Base-by-base conservation (phyloP, 352 stramenopile genomes). In the Phytophthora pisi region DNA sequence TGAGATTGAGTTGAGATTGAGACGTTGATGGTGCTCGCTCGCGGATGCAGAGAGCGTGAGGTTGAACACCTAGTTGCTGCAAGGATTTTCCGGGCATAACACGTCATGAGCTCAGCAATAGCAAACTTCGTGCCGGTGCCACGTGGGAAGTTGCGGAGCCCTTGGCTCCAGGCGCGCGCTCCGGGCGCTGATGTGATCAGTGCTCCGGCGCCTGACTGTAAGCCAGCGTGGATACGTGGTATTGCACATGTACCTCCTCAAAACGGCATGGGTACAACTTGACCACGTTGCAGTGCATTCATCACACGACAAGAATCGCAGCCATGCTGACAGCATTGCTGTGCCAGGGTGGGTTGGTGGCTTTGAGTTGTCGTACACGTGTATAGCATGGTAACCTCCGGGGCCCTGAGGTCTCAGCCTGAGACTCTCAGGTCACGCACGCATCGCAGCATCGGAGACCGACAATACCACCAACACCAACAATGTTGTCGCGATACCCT, bases 91-190 rank as follows among this genome's bases (percentile, higher is more conserved):
- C 58, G 51, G 26, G 50, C 64, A 23, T 72, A 72, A 67, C 58
- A 72, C 64, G 64, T 72, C 57, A 68, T 72, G 52, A 66, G 42
- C 64, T 30, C 57, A 66, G 59, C 23, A 42, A 34, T 45, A 30
- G 13, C 55, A 16, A 51, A 62, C 18, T 49, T 34, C 28, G 43
- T 55, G 60, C 24, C n/a, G 30, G 49, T 58, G 50, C 61, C 51
- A 62, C 43, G 60, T 55, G 51, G 59, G 20, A 38, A 40, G 10
- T 15, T 13, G 34, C 34, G 34, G 13, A 40, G 34, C 34, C 13
- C 28, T 31, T 31, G 28, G 28, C 28, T 9, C 28, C 34, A 40
- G 26, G 8, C 5, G 16, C 16, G 38, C 38, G 38, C 38, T 46
- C 38, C 38, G 38, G 47, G 11, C 15, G 47, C 24, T 53, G 47